A percentile compares a stretch with the other conserved stretches of the same genome.
phyloP scores from a whole-genome alignment of 495 filamentous ascomycete genomes.

The Lepidopterella palustris region DNA sequence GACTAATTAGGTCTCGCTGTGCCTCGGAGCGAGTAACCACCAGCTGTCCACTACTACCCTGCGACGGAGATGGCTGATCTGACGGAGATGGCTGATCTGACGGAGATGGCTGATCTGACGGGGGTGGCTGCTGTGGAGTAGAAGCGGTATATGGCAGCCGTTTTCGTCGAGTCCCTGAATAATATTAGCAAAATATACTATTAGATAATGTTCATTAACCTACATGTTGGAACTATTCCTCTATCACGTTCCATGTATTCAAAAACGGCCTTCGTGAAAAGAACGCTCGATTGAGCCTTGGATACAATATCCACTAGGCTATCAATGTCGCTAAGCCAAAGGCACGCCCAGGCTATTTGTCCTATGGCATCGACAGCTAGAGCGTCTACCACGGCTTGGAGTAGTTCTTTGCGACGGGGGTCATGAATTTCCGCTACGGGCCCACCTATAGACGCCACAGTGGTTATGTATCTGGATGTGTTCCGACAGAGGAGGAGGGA shows the following conservation, averaged over 20 bases:
- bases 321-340: not conserved
- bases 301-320: not conserved
- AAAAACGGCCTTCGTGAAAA: not conserved
- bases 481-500: not conserved
- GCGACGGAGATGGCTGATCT: not conserved
- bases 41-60: not conserved
- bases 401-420: not conserved
- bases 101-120: not conserved
- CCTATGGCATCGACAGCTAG: not conserved
- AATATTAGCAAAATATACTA: not conserved
- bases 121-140: not conserved
- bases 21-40: not conserved
- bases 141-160: not conserved
- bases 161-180: not conserved
- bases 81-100: not conserved
- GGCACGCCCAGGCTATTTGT: conserved; percentile 1
- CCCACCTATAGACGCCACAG: not conserved
- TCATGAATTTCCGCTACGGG: not conserved
- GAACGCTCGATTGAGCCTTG: not conserved
- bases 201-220: not conserved
- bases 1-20: not conserved
- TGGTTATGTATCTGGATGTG: not conserved
- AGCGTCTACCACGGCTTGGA: not conserved
- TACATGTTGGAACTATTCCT: conserved; percentile 1
- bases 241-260: not conserved